Percentiles rank a stretch among this genome's conserved stretches.
Evolutionary conservation across 1,284 basidiomycete genomes (phyloP).

Genomic region (Austroboletus rostrupii): DNA sequence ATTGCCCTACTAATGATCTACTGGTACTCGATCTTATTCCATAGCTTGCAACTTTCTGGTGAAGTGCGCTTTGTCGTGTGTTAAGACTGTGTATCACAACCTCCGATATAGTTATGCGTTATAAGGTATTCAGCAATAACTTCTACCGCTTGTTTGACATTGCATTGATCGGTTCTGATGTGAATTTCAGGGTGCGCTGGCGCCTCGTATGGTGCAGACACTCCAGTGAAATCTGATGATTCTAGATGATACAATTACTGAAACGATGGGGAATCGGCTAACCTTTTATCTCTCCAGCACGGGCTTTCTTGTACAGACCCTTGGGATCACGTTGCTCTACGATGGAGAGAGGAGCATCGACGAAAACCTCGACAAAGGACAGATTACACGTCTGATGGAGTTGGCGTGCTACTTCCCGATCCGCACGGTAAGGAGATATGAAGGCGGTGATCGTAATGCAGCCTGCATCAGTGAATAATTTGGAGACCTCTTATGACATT

Average conservation of each 20-base stretch:
- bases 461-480: conserved; percentile 87
- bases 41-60: conserved; percentile 14
- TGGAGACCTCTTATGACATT: conserved; percentile 67
- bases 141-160: conserved; percentile 78
- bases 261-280: conserved; percentile 6
- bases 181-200: conserved; percentile 88
- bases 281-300: conserved; percentile 97
- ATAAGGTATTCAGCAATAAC: conserved; percentile 82
- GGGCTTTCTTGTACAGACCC: conserved; percentile 95
- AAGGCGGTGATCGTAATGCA: conserved; percentile 92
- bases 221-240: conserved; percentile 87
- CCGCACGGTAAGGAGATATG: conserved; percentile 94
- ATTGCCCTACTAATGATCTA: conserved; percentile 21
- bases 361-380: conserved; percentile 91
- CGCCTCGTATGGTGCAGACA: conserved; percentile 95
- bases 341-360: conserved; percentile 87
- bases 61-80: conserved; percentile 12
- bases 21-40: conserved; percentile 13
- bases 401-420: conserved; percentile 81
- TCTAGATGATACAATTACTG: conserved; percentile 10
- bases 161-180: conserved; percentile 82
- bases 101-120: conserved; percentile 53
- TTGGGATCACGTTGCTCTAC: conserved; percentile 96
- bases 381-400: conserved; percentile 75
- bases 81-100: conserved; percentile 14